A percentile compares a stretch with the other conserved stretches of the same genome.
These are phyloP conservation scores for Aspergillus transmontanensis DNA, from an alignment of 2,329 filamentous ascomycete genomes.

Conservation along the genomic window DNA sequence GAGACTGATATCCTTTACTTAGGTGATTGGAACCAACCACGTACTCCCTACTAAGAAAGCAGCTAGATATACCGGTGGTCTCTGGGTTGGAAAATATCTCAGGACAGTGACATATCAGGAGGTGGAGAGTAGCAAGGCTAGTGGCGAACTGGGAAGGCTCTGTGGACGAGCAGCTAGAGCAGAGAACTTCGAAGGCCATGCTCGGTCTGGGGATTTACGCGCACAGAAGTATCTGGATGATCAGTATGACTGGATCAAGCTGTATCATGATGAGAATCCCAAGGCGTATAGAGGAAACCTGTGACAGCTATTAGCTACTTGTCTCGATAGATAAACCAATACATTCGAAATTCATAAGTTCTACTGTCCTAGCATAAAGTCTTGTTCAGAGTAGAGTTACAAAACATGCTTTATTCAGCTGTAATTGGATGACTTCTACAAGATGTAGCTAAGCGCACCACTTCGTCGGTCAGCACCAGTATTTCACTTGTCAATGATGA, in stretches of 20 bases:
- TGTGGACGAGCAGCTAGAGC: slow-evolving; percentile 54
- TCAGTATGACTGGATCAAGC: slow-evolving; percentile 46
- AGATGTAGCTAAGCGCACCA: not conserved
- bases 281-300: not conserved
- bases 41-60: slow-evolving; percentile 55
- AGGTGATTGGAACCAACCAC: slow-evolving; percentile 58
- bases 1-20: not conserved
- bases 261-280: not conserved
- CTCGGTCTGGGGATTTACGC: slow-evolving; percentile 53
- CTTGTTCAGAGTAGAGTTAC: not conserved
- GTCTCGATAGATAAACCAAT: not conserved
- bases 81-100: slow-evolving; percentile 60
- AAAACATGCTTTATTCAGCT: not conserved
- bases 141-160: slow-evolving; percentile 51
- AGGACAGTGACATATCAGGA: slow-evolving; percentile 58
- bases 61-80: slow-evolving; percentile 53
- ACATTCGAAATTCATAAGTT: not conserved
- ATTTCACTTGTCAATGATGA: not conserved
- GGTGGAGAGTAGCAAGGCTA: slow-evolving; percentile 46
- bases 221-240: slow-evolving; percentile 49
- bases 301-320: not conserved
- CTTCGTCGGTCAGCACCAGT: not conserved
- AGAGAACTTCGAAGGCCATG: slow-evolving; percentile 58
- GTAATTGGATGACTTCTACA: not conserved
- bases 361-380: not conserved